Evolutionary conservation across 768 basidiomycete genomes (phyloP), one percentile per base, ranked within the genome.

Genomic region (Boletus coccyginus): DNA sequence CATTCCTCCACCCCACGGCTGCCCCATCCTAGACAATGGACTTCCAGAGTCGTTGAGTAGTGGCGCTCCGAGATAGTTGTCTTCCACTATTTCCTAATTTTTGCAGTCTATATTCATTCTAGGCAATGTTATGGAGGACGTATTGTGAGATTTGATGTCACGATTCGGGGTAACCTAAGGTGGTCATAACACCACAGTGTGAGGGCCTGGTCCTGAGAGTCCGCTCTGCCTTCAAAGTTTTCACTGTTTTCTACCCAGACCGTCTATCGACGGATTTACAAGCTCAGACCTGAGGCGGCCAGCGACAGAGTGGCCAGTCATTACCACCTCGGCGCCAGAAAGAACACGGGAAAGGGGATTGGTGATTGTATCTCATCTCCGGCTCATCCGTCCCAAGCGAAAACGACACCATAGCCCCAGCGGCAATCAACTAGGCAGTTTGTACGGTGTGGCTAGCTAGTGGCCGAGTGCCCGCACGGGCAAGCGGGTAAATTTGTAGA

Each of bases 351-450:
- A 5, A 21, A 24, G 12, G n/a, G 38, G 29, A 59, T 19, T 3
- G 8, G 9, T 10, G 43, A 45, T 27, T 4, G 10, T 6, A 36
- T 36, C 19, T 46, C 55, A 46, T 19, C 10, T 9, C 21, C 21
- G 21, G 21, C 21, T 21, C 16, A 0, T 27, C 10, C 12, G 21
- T 31, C 16, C 29, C 5, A 16, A 54, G 14, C 3, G 33, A 41
- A 32, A 35, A 35, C 17, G 9, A 33, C 6, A 64, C 89, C 88
- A 90, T n/a, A n/a, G 32, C 80, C 83, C 89, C 90, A 0, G 85
- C 89, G 8, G 84, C 75, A 13, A 92, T 82, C 64, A 82, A 91
- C 59, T 58, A 11, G 63, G 63, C 31, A 67, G 48, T 39, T 68
- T 73, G 11, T 81, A n/a, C n/a, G n/a, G n/a, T n/a, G n/a, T n/a